Percentiles rank a stretch among this genome's conserved stretches.
Evolutionary conservation across 495 filamentous ascomycete species (phyloP).

Genomic region (Entonaema liquescens): DNA sequence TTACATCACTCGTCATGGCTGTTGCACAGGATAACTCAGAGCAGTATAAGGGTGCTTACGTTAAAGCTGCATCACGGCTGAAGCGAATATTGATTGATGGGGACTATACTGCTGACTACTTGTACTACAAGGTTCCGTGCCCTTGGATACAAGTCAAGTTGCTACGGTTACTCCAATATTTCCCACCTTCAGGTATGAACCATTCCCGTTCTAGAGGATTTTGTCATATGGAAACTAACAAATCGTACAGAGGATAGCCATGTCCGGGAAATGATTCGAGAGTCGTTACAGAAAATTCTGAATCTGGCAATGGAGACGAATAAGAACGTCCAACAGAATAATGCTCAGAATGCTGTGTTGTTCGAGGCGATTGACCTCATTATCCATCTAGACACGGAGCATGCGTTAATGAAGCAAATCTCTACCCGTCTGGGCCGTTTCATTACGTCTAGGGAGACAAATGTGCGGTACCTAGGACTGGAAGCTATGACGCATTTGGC

Average conservation of each 20-base stretch:
- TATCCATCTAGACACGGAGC: conserved; percentile 98
- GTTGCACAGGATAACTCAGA: conserved; percentile 92
- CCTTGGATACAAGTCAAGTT: conserved; percentile 99
- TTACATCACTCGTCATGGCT: conserved; percentile 96
- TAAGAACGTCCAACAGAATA: conserved; percentile 99
- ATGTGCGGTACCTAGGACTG: conserved; percentile 94
- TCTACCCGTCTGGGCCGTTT: conserved; percentile 94
- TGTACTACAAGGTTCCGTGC: conserved; percentile 99
- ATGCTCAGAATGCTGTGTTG: conserved; percentile 96
- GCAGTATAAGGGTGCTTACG: conserved; percentile 91
- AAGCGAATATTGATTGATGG: conserved; percentile 90
- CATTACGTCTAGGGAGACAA: conserved; percentile 96
- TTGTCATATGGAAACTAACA: conserved; percentile 31
- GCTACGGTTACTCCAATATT: conserved; percentile 91
- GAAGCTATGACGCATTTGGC: conserved; percentile 99
- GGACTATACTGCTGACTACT: conserved; percentile 85
- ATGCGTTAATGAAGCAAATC: conserved; percentile 94
- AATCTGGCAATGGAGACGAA: conserved; percentile 90
- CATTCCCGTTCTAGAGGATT: not conserved
- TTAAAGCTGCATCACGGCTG: conserved; percentile 87
- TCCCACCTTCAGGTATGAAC: conserved; percentile 85
- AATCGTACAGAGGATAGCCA: conserved; percentile 81
- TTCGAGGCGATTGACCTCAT: conserved; percentile 99
- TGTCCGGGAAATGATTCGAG: conserved; percentile 88
- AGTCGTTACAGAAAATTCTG: conserved; percentile 89